These are phyloP conservation scores for Plantago elongata DNA, from an alignment of 257 asterid genomes.

Conservation along the genomic window DNA sequence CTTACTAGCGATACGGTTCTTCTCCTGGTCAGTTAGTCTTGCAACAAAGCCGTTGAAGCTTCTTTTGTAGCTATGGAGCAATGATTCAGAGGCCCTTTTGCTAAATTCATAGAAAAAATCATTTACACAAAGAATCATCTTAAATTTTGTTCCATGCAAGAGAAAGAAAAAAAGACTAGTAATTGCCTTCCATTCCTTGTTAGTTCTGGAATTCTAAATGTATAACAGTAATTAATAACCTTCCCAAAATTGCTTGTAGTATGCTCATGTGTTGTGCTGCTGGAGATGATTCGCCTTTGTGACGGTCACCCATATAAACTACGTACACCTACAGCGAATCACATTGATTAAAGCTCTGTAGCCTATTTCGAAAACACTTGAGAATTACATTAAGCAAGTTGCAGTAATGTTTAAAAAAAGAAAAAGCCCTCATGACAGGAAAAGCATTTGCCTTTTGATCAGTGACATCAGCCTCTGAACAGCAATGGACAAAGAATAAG, in stretches of 20 bases:
- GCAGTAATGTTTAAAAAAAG: too few relatives aligned
- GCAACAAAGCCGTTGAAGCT: slow-evolving; percentile 70
- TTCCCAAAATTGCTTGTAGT: slow-evolving; percentile 42
- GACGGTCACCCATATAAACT: slow-evolving; percentile 62
- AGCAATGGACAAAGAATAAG: slow-evolving; percentile 24
- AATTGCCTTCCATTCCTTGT: neutral
- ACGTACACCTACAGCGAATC: slow-evolving; percentile 33
- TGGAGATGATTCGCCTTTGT: slow-evolving; percentile 30
- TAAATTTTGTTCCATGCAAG: neutral
- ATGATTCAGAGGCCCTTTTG: slow-evolving; percentile 37
- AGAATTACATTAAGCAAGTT: too few relatives aligned
- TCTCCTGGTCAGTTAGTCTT: slow-evolving; percentile 45
- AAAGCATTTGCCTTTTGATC: slow-evolving; percentile 36
- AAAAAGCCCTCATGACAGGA: neutral
- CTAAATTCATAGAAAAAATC: slow-evolving; percentile 11
- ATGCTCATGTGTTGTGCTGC: slow-evolving; percentile 43
- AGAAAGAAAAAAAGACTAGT: too few relatives aligned
- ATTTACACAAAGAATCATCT: neutral
- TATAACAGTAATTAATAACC: slow-evolving; percentile 19
- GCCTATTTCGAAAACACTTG: neutral
- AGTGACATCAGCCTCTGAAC: slow-evolving; percentile 16
- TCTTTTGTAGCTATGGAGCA: slow-evolving; percentile 45
- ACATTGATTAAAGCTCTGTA: neutral
- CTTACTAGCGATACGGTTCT: slow-evolving; percentile 38
- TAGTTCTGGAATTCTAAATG: neutral